A percentile compares a stretch with the other conserved stretches of the same genome.
Conservation (phyloP, 148 eudicot genomes). For the Fagopyrum homotropicum region DNA sequence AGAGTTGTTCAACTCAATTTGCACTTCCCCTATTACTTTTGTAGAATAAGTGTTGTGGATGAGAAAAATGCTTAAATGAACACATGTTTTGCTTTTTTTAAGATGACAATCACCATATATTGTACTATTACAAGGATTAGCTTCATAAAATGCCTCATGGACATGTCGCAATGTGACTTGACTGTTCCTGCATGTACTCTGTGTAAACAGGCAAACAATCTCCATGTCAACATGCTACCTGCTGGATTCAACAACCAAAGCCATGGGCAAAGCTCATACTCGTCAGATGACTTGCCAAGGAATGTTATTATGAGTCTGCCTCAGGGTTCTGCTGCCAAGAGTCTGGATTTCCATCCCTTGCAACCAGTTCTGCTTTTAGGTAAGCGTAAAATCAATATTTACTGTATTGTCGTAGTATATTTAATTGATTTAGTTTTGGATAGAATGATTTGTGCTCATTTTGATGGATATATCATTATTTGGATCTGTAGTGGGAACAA, state of each 20-base stretch:
- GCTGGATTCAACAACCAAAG: slow-evolving; percentile 50
- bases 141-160: not conserved
- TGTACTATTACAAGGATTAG: not conserved
- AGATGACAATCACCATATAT: not conserved
- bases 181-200: not conserved
- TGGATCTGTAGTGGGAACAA: slow-evolving; percentile 46
- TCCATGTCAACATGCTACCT: slow-evolving; percentile 71
- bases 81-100: not conserved
- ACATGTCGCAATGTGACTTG: not conserved
- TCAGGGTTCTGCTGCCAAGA: slow-evolving; percentile 83
- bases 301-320: slow-evolving; percentile 57
- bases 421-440: not conserved
- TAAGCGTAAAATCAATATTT: not conserved
- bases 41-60: not conserved
- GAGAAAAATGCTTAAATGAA: not conserved
- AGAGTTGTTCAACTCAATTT: not conserved
- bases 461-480: not conserved
- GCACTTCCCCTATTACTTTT: not conserved
- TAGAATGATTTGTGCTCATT: not conserved
- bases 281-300: slow-evolving; percentile 80
- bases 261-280: slow-evolving; percentile 69
- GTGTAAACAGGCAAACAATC: slow-evolving; percentile 44
- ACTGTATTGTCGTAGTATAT: not conserved
- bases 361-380: slow-evolving; percentile 85
- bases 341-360: slow-evolving; percentile 88